A percentile compares a stretch with the other conserved stretches of the same genome.
Evolutionary conservation across 768 basidiomycete species (phyloP).

Genomic region (Pisolithus albus): DNA sequence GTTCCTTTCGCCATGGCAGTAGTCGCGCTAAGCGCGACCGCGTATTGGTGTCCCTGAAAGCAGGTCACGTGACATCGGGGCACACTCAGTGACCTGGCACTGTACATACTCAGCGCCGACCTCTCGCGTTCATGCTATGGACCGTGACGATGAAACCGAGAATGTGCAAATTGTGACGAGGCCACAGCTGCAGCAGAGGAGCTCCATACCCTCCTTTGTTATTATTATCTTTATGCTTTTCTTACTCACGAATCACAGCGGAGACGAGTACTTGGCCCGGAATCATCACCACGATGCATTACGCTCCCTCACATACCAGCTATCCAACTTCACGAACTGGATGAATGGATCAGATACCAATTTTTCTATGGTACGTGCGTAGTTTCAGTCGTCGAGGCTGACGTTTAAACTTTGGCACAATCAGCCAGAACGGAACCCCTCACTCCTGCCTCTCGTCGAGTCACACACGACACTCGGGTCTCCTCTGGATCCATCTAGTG

Average conservation of each 20-base stretch:
- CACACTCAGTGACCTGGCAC: not conserved
- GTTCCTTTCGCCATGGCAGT: constrained; percentile 15
- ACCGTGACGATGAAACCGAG: constrained; percentile 20
- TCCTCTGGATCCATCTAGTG: constrained; percentile 36
- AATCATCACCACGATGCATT: constrained; percentile 65
- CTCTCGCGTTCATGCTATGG: constrained; percentile 17
- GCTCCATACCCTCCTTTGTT: constrained; percentile 65
- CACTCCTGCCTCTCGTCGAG: constrained; percentile 42
- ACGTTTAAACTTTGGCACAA: constrained; percentile 2
- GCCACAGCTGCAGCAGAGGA: constrained; percentile 38
- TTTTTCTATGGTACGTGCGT: constrained; percentile 51
- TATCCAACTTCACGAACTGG: constrained; percentile 74
- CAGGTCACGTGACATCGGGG: constrained; percentile 17
- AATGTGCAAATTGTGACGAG: constrained; percentile 7
- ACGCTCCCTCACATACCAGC: constrained; percentile 47
- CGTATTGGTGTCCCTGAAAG: too few species aligned
- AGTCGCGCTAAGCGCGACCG: too few species aligned
- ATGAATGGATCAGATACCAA: constrained; percentile 59
- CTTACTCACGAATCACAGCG: constrained; percentile 70
- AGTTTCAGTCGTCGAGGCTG: not conserved
- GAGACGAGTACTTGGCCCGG: constrained; percentile 57
- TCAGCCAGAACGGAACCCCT: constrained; percentile 43
- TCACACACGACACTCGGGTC: constrained; percentile 41
- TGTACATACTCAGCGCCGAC: not conserved
- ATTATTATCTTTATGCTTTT: constrained; percentile 71